Conservation (phyloP, 1,284 basidiomycete species). For the Irpex sp. region DNA sequence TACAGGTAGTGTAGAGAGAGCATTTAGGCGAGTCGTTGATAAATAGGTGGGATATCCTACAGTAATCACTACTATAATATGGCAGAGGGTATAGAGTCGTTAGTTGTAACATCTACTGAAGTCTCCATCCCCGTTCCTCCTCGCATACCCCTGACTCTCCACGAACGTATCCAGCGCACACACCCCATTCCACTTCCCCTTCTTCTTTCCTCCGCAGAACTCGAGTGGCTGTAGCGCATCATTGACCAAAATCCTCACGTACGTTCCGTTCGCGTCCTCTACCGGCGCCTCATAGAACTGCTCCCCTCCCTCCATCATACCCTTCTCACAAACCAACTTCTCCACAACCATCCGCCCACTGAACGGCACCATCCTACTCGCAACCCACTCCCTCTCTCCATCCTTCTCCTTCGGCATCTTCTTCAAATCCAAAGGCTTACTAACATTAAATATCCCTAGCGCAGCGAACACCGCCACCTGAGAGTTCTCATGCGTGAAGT, state of each 20-base stretch:
- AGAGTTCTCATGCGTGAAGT: constrained; percentile 81
- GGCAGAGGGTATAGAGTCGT: neutral
- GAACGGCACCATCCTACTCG: constrained; percentile 62
- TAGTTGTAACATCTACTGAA: constrained; percentile 53
- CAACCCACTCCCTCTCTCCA: constrained; percentile 48
- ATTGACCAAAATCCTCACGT: constrained; percentile 42
- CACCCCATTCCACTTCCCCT: constrained; percentile 39
- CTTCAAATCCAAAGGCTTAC: constrained; percentile 36
- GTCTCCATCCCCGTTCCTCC: constrained; percentile 61
- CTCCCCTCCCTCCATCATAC: too few species aligned
- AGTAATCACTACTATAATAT: too few species aligned
- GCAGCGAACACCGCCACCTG: constrained; percentile 76
- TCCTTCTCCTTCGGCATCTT: constrained; percentile 23
- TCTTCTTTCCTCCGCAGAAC: constrained; percentile 47
- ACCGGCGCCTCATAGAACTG: neutral
- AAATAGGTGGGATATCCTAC: too few species aligned
- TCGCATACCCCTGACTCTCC: constrained; percentile 65
- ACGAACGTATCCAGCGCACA: constrained; percentile 69
- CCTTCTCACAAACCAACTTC: constrained; percentile 41
- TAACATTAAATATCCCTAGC: constrained; percentile 59
- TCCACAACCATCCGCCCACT: constrained; percentile 62
- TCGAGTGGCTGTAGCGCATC: constrained; percentile 61
- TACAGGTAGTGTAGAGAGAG: too few species aligned
- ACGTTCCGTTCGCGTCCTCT: neutral
- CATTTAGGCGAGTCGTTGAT: too few species aligned